Evolutionary conservation across 2,329 filamentous ascomycete species (phyloP).

Genomic region (Hypoxylon sp.): DNA sequence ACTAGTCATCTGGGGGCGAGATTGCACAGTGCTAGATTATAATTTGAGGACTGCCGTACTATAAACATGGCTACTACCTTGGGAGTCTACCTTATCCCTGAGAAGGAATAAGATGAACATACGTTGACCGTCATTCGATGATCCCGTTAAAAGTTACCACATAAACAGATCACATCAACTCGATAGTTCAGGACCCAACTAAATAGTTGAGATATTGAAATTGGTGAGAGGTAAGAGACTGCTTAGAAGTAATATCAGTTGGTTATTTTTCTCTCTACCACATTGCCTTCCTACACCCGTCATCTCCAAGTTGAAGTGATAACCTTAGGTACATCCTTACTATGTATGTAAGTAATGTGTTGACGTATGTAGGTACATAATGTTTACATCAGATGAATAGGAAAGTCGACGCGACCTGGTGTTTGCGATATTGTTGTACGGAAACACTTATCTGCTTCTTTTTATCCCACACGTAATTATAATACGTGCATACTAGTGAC

Average conservation of each 20-base stretch:
- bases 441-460: background rate
- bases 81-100: constrained; percentile 1
- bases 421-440: background rate
- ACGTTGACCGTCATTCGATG: constrained; percentile 20
- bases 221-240: background rate
- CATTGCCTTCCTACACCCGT: background rate
- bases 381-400: background rate
- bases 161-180: constrained; percentile 32
- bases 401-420: background rate
- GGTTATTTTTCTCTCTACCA: background rate
- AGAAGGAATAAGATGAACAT: constrained; percentile 16
- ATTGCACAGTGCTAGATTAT: constrained; percentile 19
- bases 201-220: background rate
- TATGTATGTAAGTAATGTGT: too few relatives aligned
- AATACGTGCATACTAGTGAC: background rate
- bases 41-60: background rate
- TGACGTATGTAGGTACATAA: too few relatives aligned
- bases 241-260: background rate
- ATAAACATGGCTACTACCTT: constrained; percentile 2
- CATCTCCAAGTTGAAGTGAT: background rate
- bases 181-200: background rate
- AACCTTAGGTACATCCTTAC: background rate
- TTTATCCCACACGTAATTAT: background rate
- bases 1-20: background rate
- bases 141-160: constrained; percentile 35